Evolutionary conservation across 768 basidiomycete species (phyloP), one percentile per base, ranked within the genome.

Genomic region (Macrolepiota fuliginosa): DNA sequence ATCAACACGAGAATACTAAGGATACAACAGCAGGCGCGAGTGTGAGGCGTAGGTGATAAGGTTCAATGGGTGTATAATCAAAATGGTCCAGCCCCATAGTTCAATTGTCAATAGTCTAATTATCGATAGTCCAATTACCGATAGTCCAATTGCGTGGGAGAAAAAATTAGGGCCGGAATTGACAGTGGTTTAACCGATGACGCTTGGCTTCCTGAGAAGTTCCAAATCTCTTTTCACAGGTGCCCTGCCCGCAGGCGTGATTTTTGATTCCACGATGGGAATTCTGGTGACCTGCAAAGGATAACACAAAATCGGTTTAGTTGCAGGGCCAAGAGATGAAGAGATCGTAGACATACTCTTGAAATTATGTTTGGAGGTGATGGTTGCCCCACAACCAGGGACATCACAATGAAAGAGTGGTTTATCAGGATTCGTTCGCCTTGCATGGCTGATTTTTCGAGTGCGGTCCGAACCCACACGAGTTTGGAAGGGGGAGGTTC

Each of bases 391-490:
- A 42, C 60, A 61, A 12, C 32, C 53, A 36, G 42, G n/a, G 7
- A 54, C 22, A 4, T 6, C 25, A 46, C 60, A 61, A 19, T 17
- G 17, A 19, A 39, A 24, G n/a, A 61, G 45, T 19, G 54, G 54
- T 17, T 55, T 61, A 24, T 49, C 54, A 7, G 42, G 54, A 25
- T 61, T 61, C 15, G 60, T 54, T 22, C 60, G 42, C 32, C 60
- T 61, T 27, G 22, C 37, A 17, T 25, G 60, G 4, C 60, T 61
- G 13, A 54, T 61, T 13, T 32, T 53, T 4, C 60, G 60, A 12
- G 54, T 61, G 36, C 60, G 60, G 27, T 61, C 60, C 12, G 60
- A 61, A 2, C 60, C 60, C 36, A 61, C 54, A 3, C 60, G 53
- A 19, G 24, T 1, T 35, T 61, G 53, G 17, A 49, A 61, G 4